Base-by-base conservation (phyloP, 1,139 yeast species). In the Candida sanyaensis region DNA sequence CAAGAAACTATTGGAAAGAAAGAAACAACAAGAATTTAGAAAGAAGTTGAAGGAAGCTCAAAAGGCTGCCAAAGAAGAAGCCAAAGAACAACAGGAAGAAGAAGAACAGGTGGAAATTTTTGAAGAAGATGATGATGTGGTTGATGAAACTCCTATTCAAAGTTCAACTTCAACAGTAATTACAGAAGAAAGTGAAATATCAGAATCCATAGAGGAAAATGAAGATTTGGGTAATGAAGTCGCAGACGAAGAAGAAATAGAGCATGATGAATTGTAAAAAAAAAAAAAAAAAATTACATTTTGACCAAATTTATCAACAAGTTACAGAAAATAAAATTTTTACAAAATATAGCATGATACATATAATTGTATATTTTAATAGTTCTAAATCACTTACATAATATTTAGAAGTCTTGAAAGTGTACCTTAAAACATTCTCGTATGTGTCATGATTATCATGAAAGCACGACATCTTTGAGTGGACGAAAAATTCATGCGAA, bases 211-310 rank as follows among this genome's bases (percentile, higher is more conserved):
- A 13, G 37, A 17, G 12, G 40, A 48, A 34, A 36, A 49, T 2
- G 55, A 48, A 24, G 86, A 81, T 64, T 88, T 83, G 62, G 88
- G 17, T 3, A 11, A 26, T 12, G 23, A 30, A 27, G 6, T 3
- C 3, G 21, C 21, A 21, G 23, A 17, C 28, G 5, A n/a, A 4
- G 37, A 31, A 30, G 37, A 32, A 29, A 47, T 57, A 5, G 60
- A 55, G 10, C 87, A 82, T 64, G 89, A 84, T 63, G 90, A 84
- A 68, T 76, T 84, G 71, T 83, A 74, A 38, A 32, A 5, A 32
- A 32, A 32, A 13, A n/a, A 32, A 23, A 23, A 36, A 23, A 26
- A 26, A 4, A 2, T 26, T 17, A 17, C 21, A 17, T 17, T 17
- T 17, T 17, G 21, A 17, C 2, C 21, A 3, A 17, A 17, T 17